Base-by-base conservation (phyloP, 2,329 filamentous ascomycete genomes). In the Fusarium duplospermum region DNA sequence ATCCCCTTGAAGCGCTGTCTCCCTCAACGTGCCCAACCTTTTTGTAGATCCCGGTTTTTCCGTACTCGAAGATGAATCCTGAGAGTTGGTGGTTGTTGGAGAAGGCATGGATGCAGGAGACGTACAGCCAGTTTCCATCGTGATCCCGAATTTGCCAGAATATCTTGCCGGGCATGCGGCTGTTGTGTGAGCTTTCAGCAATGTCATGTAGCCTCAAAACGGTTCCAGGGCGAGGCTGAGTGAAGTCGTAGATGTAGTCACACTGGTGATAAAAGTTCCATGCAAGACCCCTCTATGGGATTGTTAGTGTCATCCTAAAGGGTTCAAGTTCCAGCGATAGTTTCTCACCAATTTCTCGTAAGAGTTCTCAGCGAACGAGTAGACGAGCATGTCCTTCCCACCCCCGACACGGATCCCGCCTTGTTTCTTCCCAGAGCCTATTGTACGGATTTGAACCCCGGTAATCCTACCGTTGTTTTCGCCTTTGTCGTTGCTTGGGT, bases 281-380 rank as follows among this genome's bases (percentile, higher is more conserved):
- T 1, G n/a, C 22, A 4, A 70, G 27, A 1, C 31, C 54, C 13
- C 40, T 11, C 47, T 20, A 2, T 9, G 24, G 8, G 38, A 42
- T 1, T 20, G 20, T 67, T 50, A 67, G 60, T 2, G 16, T 8
- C 10, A 16, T 42, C 24, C 24, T 7, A n/a, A 11, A n/a, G 18
- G 14, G 7, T n/a, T 3, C 4, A n/a, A 14, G 16, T 2, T 13
- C 6, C 6, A 14, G 6, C 10, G 2, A 27, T 42, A 14, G 9
- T 20, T 4, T 13, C 69, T 47, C 24, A 62, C 69, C 5, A 70
- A 11, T 24, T 13, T 20, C 20, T 71, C 67, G 8, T 35, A 70
- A 0, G n/a, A 24, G 4, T 61, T 71, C 27, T 56, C 69, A 2
- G 6, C 3, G 3, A 27, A 63, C 2, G 6, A 14, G 18, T 22